These are phyloP conservation scores for Colletotrichum navitas DNA, from an alignment of 2,329 filamentous ascomycete species.

Conservation along the genomic window DNA sequence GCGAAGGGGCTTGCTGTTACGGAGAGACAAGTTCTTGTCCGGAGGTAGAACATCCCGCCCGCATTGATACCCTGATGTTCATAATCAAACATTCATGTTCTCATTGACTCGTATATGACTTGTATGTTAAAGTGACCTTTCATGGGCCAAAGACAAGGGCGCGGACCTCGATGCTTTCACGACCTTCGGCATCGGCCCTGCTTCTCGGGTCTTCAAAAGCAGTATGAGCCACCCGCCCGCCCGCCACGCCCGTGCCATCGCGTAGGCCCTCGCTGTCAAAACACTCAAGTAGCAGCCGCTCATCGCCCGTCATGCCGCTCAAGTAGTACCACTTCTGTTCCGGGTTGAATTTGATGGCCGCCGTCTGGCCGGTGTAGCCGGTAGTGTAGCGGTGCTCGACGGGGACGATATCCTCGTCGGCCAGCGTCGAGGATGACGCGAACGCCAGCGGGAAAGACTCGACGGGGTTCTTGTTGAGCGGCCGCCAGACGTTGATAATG, in stretches of 20 bases:
- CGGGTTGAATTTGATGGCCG: constrained; percentile 72
- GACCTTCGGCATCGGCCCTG: constrained; percentile 73
- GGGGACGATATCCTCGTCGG: constrained; percentile 74
- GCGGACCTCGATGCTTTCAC: constrained; percentile 92
- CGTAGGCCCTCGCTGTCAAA: constrained; percentile 75
- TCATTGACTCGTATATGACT: constrained; percentile 23
- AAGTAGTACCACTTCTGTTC: constrained; percentile 83
- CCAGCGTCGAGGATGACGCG: constrained; percentile 72
- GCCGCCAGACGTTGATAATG: constrained; percentile 90
- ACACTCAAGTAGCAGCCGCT: constrained; percentile 83
- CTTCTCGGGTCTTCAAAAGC: constrained; percentile 85
- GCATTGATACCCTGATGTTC: constrained; percentile 37
- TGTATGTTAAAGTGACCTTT: not conserved
- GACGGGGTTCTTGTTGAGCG: constrained; percentile 69
- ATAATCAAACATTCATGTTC: constrained; percentile 32
- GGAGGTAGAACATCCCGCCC: constrained; percentile 6
- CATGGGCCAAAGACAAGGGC: constrained; percentile 82
- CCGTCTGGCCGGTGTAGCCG: constrained; percentile 79
- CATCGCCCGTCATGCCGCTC: constrained; percentile 80
- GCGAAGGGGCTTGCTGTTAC: constrained; percentile 14
- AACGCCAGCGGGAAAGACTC: constrained; percentile 77
- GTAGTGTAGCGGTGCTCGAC: constrained; percentile 81
- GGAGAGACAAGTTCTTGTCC: constrained; percentile 7
- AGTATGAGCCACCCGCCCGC: constrained; percentile 75
- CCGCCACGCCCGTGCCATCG: constrained; percentile 61